Evolutionary conservation across 495 filamentous ascomycete genomes (phyloP), one percentile per base, ranked within the genome.

Genomic region (Delitschia confertaspora): DNA sequence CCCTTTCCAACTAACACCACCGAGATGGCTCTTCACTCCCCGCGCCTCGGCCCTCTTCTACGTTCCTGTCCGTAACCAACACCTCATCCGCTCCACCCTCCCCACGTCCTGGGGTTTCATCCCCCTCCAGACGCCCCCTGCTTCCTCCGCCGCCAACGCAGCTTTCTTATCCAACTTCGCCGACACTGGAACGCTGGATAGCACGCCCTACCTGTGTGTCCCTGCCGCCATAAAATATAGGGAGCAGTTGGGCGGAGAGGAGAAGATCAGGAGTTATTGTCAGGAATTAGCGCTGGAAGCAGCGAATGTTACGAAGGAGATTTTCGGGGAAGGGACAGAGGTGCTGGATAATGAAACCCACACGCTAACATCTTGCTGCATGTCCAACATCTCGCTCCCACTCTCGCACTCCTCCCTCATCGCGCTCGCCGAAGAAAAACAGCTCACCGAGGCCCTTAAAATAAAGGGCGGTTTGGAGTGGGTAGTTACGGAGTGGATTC

Each of bases 11-110:
- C 39, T 45, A 42, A 39, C 33, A 33, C 8, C 39, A 3, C 37
- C 11, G 18, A 78, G 73, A 69, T 96, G 89, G 89, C 73, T 95
- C 11, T 83, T 77, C 53, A 76, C 78, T 8, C 89, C 88, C n/a
- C 75, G 89, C 30, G 78, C 77, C 19, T 84, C 77, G 53, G 85
- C 87, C 2, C 69, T 87, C 1, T 73, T 95, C 35, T 83, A 93
- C 59, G 85, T 93, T 1, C 78, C 84, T 0, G 40, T 64, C 7
- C 69, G 75, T 9, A 81, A 93, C 56, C 89, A 94, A 55, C 64
- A 64, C 17, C 58, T 88, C 16, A 74, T 95, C 14, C 77, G 84
- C 9, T 76, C 78, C 7, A 80, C 81, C 0, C 47, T 94, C 22
- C 87, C 89, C 8, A 95, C 82, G 1, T 73, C 67, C n/a, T 71